Conservation (phyloP, 163 green algal genomes). For the Scenedesmus sp. region DNA sequence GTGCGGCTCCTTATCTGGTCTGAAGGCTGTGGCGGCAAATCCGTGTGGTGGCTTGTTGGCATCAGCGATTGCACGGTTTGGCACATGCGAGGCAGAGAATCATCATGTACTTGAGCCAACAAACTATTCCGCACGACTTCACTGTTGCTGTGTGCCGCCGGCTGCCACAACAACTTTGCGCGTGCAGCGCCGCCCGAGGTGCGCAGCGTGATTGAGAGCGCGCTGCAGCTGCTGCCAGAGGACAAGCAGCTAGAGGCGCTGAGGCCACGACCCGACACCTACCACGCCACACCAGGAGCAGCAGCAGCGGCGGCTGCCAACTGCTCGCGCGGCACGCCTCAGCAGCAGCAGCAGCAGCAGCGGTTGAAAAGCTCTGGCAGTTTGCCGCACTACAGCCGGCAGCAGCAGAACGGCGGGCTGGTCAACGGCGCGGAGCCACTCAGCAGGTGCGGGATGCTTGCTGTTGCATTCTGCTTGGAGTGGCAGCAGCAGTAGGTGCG, state of each 20-base stretch:
- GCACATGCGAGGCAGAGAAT: no score
- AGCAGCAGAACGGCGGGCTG: background rate
- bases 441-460: background rate
- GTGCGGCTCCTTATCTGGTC: no score
- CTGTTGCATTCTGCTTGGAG: background rate
- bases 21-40: no score
- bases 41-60: no score
- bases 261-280: background rate
- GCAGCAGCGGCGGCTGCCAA: background rate
- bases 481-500: background rate
- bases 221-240: constrained; percentile 30
- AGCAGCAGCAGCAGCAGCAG: constrained; percentile 12
- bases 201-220: constrained; percentile 12
- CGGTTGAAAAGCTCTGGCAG: background rate
- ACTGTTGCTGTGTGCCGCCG: no score
- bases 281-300: background rate
- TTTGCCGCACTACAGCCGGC: background rate
- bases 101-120: no score
- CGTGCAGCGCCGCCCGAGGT: constrained; percentile 33
- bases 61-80: no score
- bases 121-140: no score
- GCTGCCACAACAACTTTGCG: background rate
- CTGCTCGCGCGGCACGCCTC: background rate
- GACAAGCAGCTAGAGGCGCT: constrained; percentile 21
- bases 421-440: constrained; percentile 36